Evolutionary conservation across 2,329 filamentous ascomycete species (phyloP).

Genomic region (Trichophyton benhamiae): DNA sequence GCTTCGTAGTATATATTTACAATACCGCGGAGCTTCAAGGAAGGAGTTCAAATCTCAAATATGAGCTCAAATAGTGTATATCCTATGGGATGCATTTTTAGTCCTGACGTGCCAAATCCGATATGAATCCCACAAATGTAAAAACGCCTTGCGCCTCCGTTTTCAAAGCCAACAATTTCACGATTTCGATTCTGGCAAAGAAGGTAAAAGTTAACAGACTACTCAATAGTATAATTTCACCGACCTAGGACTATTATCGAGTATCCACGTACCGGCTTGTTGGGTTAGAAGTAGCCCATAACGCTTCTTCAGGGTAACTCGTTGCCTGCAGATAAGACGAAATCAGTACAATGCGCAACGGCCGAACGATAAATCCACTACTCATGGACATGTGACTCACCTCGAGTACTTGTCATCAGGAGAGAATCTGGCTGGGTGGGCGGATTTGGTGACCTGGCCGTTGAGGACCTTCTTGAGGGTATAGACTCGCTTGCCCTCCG

Average conservation of each 20-base stretch:
- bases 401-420: constrained; percentile 97
- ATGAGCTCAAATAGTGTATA: not conserved
- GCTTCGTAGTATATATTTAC: not conserved
- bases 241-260: not conserved
- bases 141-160: constrained; percentile 13
- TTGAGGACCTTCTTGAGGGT: constrained; percentile 80
- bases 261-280: constrained; percentile 41
- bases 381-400: constrained; percentile 26
- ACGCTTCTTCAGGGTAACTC: constrained; percentile 87
- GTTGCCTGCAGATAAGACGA: constrained; percentile 48
- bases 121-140: constrained; percentile 4
- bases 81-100: not conserved
- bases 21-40: not conserved
- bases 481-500: constrained; percentile 76
- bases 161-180: constrained; percentile 13
- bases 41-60: not conserved
- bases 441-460: constrained; percentile 84
- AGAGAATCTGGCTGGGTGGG: constrained; percentile 90
- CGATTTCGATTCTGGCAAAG: constrained; percentile 23
- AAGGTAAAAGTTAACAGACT: constrained; percentile 1
- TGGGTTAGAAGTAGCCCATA: constrained; percentile 81
- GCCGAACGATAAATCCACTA: not conserved
- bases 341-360: not conserved
- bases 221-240: not conserved
- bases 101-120: not conserved